Conservation (phyloP, 2,329 filamentous ascomycete species). For the Talaromyces sp. region DNA sequence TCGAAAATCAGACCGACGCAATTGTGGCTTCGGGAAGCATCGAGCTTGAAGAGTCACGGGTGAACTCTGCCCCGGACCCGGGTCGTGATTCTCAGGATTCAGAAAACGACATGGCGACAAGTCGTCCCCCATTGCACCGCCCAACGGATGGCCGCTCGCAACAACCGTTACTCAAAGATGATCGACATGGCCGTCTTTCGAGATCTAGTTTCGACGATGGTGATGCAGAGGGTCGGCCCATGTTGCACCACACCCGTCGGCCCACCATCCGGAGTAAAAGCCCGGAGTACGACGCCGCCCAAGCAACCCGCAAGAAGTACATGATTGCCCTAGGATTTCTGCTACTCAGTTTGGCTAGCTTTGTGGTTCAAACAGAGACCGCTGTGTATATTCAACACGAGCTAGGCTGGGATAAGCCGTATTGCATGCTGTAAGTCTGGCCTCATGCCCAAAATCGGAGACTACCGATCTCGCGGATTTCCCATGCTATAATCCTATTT, state of each 20-base stretch:
- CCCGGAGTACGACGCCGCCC: constrained; percentile 64
- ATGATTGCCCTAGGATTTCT: constrained; percentile 85
- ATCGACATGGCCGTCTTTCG: constrained; percentile 42
- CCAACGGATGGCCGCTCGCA: constrained; percentile 53
- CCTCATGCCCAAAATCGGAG: background rate
- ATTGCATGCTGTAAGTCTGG: constrained; percentile 83
- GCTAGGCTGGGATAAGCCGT: constrained; percentile 95
- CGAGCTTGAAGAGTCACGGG: constrained; percentile 27
- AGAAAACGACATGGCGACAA: constrained; percentile 49
- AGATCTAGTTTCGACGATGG: constrained; percentile 31
- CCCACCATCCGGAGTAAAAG: constrained; percentile 78
- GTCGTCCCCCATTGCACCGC: constrained; percentile 52
- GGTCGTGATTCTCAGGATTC: constrained; percentile 42
- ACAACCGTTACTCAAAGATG: constrained; percentile 58
- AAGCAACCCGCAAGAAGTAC: constrained; percentile 78
- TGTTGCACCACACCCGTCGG: constrained; percentile 53
- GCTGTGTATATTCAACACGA: constrained; percentile 93
- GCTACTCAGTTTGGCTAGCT: constrained; percentile 78
- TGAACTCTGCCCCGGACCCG: constrained; percentile 36
- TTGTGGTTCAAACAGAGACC: constrained; percentile 93
- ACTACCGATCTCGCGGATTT: background rate
- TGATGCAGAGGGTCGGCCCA: constrained; percentile 39
- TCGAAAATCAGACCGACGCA: constrained; percentile 13
- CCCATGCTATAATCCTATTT: background rate
- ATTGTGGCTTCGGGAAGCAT: constrained; percentile 37